Evolutionary conservation across 2,329 filamentous ascomycete species (phyloP), one percentile per base, ranked within the genome.

Genomic region (Madurella fahalii): DNA sequence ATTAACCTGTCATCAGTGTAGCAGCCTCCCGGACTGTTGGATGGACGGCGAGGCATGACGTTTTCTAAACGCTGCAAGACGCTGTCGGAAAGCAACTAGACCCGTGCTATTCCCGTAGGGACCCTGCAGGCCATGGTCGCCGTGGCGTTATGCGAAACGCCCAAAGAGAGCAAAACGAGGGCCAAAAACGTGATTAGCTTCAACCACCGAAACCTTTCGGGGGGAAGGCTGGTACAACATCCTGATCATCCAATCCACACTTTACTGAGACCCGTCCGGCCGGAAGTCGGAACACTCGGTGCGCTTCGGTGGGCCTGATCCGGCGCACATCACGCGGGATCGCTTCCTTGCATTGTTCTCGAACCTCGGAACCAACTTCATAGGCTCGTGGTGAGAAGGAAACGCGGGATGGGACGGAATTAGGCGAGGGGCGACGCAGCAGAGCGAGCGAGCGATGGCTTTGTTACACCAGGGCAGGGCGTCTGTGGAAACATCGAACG

Each of bases 281-380:
- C 39, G 16, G 16, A 44, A 25, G 40, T 44, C 40, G 16, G 12
- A 25, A 40, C 17, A 20, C 30, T 41, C 39, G 25, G 39, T 4
- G 9, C n/a, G 39, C n/a, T 42, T 42, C 9, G 16, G 25, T 25
- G 25, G 25, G 25, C 25, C 25, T 25, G 25, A 25, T 25, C 25
- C 25, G 25, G 25, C 25, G 25, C 25, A 25, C 25, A 9, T 8
- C 8, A 18, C 39, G 25, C 31, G 15, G n/a, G 18, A 41, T 11
- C n/a, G n/a, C 40, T 34, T 49, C 46, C 25, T 4, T 45, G 40
- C 45, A 32, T 45, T 40, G 34, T 54, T 54, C 52, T 50, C 18
- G 52, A 54, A 53, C 32, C 7, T 40, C 41, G 41, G 47, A 54
- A 34, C 15, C 37, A 47, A 53, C 40, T 17, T 47, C 40, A 40